These are phyloP conservation scores for Fistulina hepatica DNA, from an alignment of 1,284 basidiomycete genomes.

Conservation along the genomic window DNA sequence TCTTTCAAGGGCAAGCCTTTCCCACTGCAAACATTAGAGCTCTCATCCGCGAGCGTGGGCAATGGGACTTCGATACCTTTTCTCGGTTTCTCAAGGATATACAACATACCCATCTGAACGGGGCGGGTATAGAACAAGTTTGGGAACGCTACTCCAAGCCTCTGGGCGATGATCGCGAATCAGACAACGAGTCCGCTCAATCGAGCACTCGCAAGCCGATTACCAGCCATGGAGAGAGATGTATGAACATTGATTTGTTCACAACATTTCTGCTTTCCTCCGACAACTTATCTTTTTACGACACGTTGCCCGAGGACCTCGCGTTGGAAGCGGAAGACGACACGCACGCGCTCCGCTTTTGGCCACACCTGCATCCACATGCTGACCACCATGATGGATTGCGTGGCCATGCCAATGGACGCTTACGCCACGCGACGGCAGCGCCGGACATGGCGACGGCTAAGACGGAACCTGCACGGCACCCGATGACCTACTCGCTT, in stretches of 20 bases:
- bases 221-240: too few species aligned
- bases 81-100: constrained; percentile 52
- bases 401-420: constrained; percentile 36
- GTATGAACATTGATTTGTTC: constrained; percentile 11
- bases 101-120: constrained; percentile 43
- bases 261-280: constrained; percentile 10
- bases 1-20: constrained; percentile 48
- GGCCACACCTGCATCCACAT: too few species aligned
- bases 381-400: too few species aligned
- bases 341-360: constrained; percentile 9
- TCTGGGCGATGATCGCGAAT: constrained; percentile 6
- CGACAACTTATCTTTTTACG: too few species aligned
- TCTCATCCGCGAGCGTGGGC: too few species aligned
- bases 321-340: constrained; percentile 6
- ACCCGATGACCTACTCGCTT: constrained; percentile 77
- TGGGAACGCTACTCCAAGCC: constrained; percentile 37
- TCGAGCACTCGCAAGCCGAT: not conserved
- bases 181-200: constrained; percentile 4
- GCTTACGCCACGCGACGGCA: too few species aligned
- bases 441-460: too few species aligned
- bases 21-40: too few species aligned
- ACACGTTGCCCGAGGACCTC: too few species aligned
- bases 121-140: constrained; percentile 30
- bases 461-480: too few species aligned
- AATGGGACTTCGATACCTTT: constrained; percentile 49